Percentiles rank a stretch among this genome's conserved stretches.
These are phyloP conservation scores for Ceratocystis huliohia DNA, from an alignment of 2,329 filamentous ascomycete species.

Conservation along the genomic window DNA sequence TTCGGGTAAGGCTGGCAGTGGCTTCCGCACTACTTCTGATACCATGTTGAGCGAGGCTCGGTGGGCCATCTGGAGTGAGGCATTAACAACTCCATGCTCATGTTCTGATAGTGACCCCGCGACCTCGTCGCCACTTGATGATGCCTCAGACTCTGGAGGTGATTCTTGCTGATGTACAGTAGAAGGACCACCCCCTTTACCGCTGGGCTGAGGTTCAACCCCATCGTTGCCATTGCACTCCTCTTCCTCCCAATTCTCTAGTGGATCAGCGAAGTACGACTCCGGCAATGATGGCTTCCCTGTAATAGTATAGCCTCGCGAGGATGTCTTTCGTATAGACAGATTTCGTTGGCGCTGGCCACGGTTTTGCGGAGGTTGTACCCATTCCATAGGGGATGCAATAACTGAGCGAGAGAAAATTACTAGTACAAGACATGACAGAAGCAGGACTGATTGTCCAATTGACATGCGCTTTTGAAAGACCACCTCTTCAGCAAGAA, in stretches of 20 bases:
- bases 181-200: not conserved
- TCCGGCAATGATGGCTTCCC: not conserved
- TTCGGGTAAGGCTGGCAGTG: conserved; percentile 34
- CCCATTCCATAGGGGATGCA: conserved; percentile 13
- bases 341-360: not conserved
- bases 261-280: not conserved
- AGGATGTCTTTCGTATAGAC: not conserved
- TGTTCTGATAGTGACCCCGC: not conserved
- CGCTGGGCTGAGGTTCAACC: not conserved
- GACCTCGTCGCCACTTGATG: conserved; percentile 6
- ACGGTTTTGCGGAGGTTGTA: conserved; percentile 4
- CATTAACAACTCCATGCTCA: not conserved
- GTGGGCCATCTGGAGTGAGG: not conserved
- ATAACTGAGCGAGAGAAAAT: conserved; percentile 51
- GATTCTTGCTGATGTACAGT: conserved; percentile 5
- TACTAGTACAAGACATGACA: conserved; percentile 76
- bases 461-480: conserved; percentile 87
- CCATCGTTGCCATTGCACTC: not conserved
- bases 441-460: conserved; percentile 72
- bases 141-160: conserved; percentile 8
- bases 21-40: conserved; percentile 29
- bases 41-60: not conserved
- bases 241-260: conserved; percentile 4
- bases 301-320: not conserved
- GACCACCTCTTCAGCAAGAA: conserved; percentile 85